Conservation (phyloP, 164 flowering plant species). For the Tetracentron sinense region DNA sequence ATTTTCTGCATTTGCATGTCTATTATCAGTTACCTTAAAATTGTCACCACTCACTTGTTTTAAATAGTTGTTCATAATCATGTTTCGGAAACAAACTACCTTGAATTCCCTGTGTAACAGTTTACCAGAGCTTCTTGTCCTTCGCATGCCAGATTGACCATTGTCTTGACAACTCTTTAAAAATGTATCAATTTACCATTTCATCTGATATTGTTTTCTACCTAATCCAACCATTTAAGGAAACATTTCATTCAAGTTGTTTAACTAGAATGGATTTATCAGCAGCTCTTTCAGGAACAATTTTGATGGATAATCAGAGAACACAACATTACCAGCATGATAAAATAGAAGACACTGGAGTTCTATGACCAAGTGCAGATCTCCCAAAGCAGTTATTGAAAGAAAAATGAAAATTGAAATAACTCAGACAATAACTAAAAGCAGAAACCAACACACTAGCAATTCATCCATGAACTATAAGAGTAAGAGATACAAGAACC, state of each 20-base stretch:
- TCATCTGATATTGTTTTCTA: neutral
- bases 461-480: slow-evolving; percentile 6
- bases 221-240: neutral
- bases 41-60: too few relatives aligned
- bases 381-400: neutral
- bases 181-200: neutral
- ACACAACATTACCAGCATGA: neutral
- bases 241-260: neutral
- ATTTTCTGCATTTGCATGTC: too few relatives aligned
- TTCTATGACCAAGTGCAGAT: neutral
- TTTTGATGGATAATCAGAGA: neutral
- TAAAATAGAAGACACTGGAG: neutral
- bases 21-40: too few relatives aligned
- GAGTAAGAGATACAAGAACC: neutral
- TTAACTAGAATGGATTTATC: neutral
- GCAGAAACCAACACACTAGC: neutral
- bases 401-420: too few relatives aligned
- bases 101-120: too few relatives aligned
- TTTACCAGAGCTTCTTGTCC: neutral
- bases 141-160: too few relatives aligned
- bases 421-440: neutral
- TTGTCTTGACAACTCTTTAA: neutral
- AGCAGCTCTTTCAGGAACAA: neutral
- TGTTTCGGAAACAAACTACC: too few relatives aligned
- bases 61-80: too few relatives aligned